A percentile compares a stretch with the other conserved stretches of the same genome.
Evolutionary conservation across 805 yeast genomes (phyloP).

Genomic region (Ogataea glucozyma): DNA sequence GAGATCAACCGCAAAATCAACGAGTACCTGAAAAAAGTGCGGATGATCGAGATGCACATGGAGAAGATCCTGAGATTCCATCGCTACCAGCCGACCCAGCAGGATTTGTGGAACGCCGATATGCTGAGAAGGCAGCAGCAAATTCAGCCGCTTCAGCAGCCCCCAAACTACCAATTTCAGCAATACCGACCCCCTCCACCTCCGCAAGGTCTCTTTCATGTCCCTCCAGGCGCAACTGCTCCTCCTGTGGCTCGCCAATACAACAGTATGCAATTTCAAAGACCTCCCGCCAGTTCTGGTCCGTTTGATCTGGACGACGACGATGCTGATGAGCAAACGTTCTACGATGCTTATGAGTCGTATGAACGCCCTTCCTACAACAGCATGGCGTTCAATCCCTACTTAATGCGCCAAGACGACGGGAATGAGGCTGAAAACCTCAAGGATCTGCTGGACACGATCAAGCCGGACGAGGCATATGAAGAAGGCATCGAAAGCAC

Average conservation of each 20-base stretch:
- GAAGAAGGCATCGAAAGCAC: conserved; percentile 57
- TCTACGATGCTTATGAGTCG: too few species aligned
- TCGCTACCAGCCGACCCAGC: not conserved
- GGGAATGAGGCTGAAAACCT: conserved; percentile 26
- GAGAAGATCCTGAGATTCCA: conserved; percentile 1
- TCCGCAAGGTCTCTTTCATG: too few species aligned
- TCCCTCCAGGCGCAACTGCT: too few species aligned
- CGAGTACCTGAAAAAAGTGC: conserved; percentile 4
- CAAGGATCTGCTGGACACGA: conserved; percentile 47
- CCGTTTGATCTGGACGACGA: too few species aligned
- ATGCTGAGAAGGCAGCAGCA: not conserved
- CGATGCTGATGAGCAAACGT: too few species aligned
- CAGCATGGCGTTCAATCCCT: conserved; percentile 16
- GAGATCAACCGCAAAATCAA: conserved; percentile 13
- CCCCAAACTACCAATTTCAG: not conserved
- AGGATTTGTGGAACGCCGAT: conserved; percentile 1
- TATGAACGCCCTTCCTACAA: conserved; percentile 4
- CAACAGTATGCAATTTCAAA: too few species aligned
- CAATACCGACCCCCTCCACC: too few species aligned
- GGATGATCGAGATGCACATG: not conserved
- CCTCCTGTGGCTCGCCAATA: too few species aligned
- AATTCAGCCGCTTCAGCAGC: not conserved
- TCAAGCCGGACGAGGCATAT: conserved; percentile 50
- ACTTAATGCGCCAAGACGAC: conserved; percentile 9
- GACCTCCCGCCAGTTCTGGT: too few species aligned